A percentile compares a stretch with the other conserved stretches of the same genome.
phyloP scores from a whole-genome alignment of 2,329 filamentous ascomycete genomes.

The Coleophoma crateriformis region DNA sequence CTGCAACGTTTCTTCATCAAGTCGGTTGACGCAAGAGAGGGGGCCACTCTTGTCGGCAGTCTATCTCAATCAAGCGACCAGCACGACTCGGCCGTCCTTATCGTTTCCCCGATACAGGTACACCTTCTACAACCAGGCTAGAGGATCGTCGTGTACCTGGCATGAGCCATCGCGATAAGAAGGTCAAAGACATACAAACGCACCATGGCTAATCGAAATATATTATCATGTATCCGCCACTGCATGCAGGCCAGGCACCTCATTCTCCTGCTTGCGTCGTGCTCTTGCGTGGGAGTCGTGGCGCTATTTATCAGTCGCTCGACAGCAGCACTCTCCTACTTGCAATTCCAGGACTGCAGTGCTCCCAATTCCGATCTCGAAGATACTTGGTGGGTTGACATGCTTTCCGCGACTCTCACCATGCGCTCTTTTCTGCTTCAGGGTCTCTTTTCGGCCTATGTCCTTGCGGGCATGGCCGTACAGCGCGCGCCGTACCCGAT shows the following conservation, averaged over 20 bases:
- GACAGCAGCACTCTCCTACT: not conserved
- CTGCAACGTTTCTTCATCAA: too few species aligned
- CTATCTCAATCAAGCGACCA: too few species aligned
- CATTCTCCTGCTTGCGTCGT: not conserved
- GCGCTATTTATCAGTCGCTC: not conserved
- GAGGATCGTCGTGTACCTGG: not conserved
- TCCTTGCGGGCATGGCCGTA: not conserved
- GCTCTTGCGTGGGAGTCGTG: not conserved
- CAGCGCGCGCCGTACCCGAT: not conserved
- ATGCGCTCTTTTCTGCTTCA: not conserved
- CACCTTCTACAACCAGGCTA: not conserved
- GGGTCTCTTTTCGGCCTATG: not conserved
- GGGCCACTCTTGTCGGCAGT: too few species aligned
- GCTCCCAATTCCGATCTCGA: too few species aligned
- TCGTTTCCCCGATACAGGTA: too few species aligned
- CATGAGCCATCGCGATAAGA: not conserved
- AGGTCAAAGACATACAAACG: not conserved
- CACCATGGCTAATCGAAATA: not conserved
- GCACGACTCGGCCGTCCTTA: too few species aligned
- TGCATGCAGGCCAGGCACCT: too few species aligned
- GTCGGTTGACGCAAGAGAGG: too few species aligned
- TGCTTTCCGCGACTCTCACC: not conserved
- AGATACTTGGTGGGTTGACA: not conserved
- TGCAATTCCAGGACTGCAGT: not conserved
- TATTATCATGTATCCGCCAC: too few species aligned